A percentile compares a stretch with the other conserved stretches of the same genome.
Evolutionary conservation across 257 asterid genomes (phyloP).

Genomic region (Schizonepeta tenuifolia): DNA sequence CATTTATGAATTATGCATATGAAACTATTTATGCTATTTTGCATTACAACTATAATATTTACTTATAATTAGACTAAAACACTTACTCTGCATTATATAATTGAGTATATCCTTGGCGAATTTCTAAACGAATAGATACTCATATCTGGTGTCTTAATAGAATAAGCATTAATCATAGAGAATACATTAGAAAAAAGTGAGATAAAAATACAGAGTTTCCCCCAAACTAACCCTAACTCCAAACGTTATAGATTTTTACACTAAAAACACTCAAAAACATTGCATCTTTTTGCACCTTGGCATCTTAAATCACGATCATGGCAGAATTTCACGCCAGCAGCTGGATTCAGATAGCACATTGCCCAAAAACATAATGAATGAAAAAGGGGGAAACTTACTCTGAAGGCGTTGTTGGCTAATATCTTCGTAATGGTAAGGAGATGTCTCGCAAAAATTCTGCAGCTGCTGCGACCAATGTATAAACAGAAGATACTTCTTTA

Average conservation of each 20-base stretch:
- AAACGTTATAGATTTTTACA: neutral
- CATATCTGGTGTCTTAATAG: neutral
- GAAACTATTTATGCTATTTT: neutral
- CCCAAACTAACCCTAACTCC: neutral
- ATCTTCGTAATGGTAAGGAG: constrained; percentile 62
- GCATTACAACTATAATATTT: neutral
- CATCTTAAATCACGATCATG: neutral
- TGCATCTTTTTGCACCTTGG: too few species aligned
- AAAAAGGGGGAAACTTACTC: constrained; percentile 40
- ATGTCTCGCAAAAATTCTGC: constrained; percentile 28
- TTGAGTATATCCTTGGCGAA: neutral
- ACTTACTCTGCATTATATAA: neutral
- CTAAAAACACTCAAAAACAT: neutral
- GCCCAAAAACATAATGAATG: neutral
- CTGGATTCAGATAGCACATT: neutral
- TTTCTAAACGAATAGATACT: too few species aligned
- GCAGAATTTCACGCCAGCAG: neutral
- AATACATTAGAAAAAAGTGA: too few species aligned
- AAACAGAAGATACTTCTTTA: neutral
- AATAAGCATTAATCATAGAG: neutral
- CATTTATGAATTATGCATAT: too few species aligned
- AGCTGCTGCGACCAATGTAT: neutral
- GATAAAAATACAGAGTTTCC: too few species aligned
- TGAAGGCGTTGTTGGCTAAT: constrained; percentile 34
- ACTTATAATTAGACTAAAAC: too few species aligned